Base-by-base conservation (phyloP, 108 stramenopile species). In the Cyclotella kingstonii region DNA sequence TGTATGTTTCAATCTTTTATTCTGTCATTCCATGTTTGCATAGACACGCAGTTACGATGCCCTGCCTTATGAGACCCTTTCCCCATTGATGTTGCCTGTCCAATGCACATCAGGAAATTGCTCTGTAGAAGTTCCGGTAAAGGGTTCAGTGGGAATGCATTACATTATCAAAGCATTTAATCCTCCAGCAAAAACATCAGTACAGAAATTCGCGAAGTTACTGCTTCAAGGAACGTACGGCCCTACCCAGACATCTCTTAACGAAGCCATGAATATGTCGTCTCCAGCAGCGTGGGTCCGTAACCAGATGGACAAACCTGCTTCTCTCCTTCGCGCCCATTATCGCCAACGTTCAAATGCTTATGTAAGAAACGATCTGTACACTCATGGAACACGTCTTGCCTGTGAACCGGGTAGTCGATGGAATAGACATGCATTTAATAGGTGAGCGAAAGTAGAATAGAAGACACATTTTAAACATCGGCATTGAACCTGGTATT, bases 391-490 rank as follows among this genome's bases (percentile, higher is more conserved):
- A 4, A 33, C 23, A 3, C 36, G 67, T 35, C 22, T 52, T 23
- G 67, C 58, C 2, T 68, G 67, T 43, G 67, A 68, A 43, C 40
- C 25, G 0, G 67, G 67, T 10, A 50, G 47, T 31, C 67, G 67
- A 3, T 68, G 67, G 67, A 68, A 68, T 43, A 29, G 67, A 19
- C 19, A 53, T 28, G 67, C 67, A 26, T 68, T 68, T 30, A 68
- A 68, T 36, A 29, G 67, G n/a, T n/a, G n/a, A n/a, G n/a, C n/a
- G n/a, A n/a, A n/a, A n/a, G n/a, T n/a, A n/a, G n/a, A n/a, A n/a
- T n/a, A n/a, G n/a, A n/a, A n/a, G n/a, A n/a, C n/a, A n/a, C n/a
- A n/a, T n/a, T n/a, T n/a, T n/a, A n/a, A n/a, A n/a, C n/a, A n/a
- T n/a, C n/a, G n/a, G n/a, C n/a, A n/a, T n/a, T n/a, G n/a, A n/a